Evolutionary conservation across 257 asterid species (phyloP).

Genomic region (Nicotiana tabacum): DNA sequence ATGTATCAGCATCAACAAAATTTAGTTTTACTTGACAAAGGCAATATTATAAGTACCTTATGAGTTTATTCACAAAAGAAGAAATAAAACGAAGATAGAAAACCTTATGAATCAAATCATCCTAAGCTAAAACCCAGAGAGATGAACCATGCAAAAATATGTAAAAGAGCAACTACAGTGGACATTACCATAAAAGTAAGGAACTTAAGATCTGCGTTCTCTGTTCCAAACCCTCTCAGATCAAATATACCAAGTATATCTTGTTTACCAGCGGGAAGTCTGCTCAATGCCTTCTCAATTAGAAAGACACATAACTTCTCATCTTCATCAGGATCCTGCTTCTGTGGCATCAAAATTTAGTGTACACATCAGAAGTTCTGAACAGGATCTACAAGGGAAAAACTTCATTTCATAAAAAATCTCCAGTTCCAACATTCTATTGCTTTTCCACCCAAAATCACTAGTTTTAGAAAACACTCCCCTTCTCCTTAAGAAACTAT

Average conservation of each 20-base stretch:
- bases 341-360: conserved; percentile 24
- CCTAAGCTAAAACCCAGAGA: not conserved
- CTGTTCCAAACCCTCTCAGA: conserved; percentile 58
- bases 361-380: not conserved
- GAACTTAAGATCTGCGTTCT: conserved; percentile 78
- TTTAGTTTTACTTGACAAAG: not conserved
- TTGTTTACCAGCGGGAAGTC: conserved; percentile 45
- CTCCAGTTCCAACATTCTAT: not conserved
- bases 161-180: not conserved
- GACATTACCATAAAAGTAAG: conserved; percentile 72
- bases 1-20: conserved; percentile 1
- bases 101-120: not conserved
- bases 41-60: not conserved
- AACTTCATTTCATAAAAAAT: not conserved
- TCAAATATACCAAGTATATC: conserved; percentile 68
- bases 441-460: not conserved
- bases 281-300: conserved; percentile 76
- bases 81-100: not conserved
- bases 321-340: conserved; percentile 50
- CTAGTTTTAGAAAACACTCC: not conserved
- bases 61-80: not conserved
- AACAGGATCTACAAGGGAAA: not conserved
- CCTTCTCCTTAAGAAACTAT: not conserved
- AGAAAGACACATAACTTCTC: conserved; percentile 72
- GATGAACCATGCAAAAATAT: not conserved